Percentiles rank a stretch among this genome's conserved stretches.
phyloP scores from a whole-genome alignment of 805 yeast genomes.

The Starmerella apis region DNA sequence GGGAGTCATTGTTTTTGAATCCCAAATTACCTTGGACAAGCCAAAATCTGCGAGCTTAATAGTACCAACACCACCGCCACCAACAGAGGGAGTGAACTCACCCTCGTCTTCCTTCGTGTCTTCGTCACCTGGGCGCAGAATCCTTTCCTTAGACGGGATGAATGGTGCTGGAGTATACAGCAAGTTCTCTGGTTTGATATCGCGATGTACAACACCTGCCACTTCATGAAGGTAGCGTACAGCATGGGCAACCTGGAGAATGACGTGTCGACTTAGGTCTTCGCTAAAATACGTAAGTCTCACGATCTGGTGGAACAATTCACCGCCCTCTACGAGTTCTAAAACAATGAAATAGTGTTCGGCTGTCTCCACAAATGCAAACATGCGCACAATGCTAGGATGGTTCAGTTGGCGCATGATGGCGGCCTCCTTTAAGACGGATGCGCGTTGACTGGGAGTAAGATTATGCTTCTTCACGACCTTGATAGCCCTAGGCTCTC shows the following conservation, averaged over 20 bases:
- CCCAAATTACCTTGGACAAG: slow-evolving; percentile 79
- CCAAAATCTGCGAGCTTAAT: slow-evolving; percentile 96
- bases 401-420: slow-evolving; percentile 59
- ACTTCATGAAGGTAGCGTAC: slow-evolving; percentile 62
- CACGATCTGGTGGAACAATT: slow-evolving; percentile 68
- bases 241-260: slow-evolving; percentile 59
- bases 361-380: slow-evolving; percentile 43
- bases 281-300: slow-evolving; percentile 68
- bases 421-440: slow-evolving; percentile 57
- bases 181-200: slow-evolving; percentile 72
- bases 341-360: slow-evolving; percentile 51
- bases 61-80: slow-evolving; percentile 85
- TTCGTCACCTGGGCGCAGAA: slow-evolving; percentile 35
- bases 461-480: slow-evolving; percentile 55
- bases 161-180: slow-evolving; percentile 49
- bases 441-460: slow-evolving; percentile 29
- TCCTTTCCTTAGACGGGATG: slow-evolving; percentile 32
- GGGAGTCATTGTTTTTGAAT: slow-evolving; percentile 84
- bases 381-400: slow-evolving; percentile 48
- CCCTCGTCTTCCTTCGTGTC: slow-evolving; percentile 72
- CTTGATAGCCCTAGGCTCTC: slow-evolving; percentile 58
- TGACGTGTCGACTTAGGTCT: slow-evolving; percentile 60
- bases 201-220: slow-evolving; percentile 65
- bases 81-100: slow-evolving; percentile 61
- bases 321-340: slow-evolving; percentile 69